These are phyloP conservation scores for Earliella scabrosa DNA, from an alignment of 1,284 basidiomycete genomes.

Conservation along the genomic window DNA sequence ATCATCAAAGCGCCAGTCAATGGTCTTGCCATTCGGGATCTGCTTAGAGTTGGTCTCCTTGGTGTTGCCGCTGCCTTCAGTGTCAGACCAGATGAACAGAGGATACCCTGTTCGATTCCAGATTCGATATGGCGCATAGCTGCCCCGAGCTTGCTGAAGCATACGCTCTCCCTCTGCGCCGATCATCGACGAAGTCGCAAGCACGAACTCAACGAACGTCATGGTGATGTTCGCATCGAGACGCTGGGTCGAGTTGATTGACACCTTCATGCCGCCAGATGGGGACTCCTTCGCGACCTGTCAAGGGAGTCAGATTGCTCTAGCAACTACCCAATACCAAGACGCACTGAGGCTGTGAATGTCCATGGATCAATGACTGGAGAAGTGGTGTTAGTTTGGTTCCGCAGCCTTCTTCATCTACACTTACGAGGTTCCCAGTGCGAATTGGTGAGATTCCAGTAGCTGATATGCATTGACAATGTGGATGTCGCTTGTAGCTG, in stretches of 20 bases:
- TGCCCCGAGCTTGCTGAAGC: conserved; percentile 78
- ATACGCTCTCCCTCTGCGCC: conserved; percentile 76
- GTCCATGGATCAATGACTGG: conserved; percentile 97
- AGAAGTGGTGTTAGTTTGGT: too few species aligned
- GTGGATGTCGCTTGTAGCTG: conserved; percentile 85
- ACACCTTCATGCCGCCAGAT: conserved; percentile 61
- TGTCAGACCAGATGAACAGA: conserved; percentile 83
- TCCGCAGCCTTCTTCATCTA: too few species aligned
- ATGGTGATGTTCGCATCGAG: conserved; percentile 94
- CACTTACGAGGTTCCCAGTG: conserved; percentile 97
- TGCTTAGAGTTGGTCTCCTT: conserved; percentile 55
- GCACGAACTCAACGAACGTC: conserved; percentile 87
- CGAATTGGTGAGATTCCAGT: conserved; percentile 97
- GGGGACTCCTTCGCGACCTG: conserved; percentile 60
- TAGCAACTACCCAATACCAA: neutral
- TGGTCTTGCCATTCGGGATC: conserved; percentile 73
- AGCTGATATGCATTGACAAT: conserved; percentile 85
- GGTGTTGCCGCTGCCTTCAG: conserved; percentile 52
- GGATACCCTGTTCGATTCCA: conserved; percentile 90
- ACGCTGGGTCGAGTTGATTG: conserved; percentile 79
- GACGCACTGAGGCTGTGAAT: conserved; percentile 74
- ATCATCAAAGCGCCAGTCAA: conserved; percentile 98
- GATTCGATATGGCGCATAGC: conserved; percentile 93
- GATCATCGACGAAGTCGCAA: conserved; percentile 77
- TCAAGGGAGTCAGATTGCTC: neutral